Evolutionary conservation across 2,329 filamentous ascomycete genomes (phyloP), one percentile per base, ranked within the genome.

Genomic region (Orbilia blumenaviensis): DNA sequence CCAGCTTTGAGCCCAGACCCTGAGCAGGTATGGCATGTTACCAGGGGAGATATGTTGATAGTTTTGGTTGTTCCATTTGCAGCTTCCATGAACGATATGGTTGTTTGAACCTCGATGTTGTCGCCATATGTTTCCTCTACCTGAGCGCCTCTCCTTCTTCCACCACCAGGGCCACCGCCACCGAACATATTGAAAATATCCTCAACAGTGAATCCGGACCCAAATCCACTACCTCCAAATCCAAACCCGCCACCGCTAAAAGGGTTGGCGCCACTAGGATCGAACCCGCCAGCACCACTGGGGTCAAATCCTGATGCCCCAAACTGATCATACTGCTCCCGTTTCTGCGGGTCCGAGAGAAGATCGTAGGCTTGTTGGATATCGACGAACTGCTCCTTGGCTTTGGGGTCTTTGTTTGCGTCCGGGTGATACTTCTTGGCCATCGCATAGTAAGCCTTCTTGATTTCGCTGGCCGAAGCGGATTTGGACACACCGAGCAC

Each of bases 401-500:
- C 94, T n/a, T 86, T 87, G 1, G 92, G 83, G 80, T 98, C 95
- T 83, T 98, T 98, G 86, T 98, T 99, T 36, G 95, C 98, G 82
- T 99, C 95, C 7, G 95, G 95, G 81, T 99, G 95, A 82, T 89
- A 99, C 82, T 98, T 99, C 84, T 99, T 99, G 18, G 95, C 95
- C 73, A 98, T 86, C 60, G 94, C 92, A 82, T 99, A 99, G 85
- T 99, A 99, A 2, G 95, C 94, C 83, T 97, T 98, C 83, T 99
- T 99, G 82, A 99, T 98, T 36, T 98, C 94, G 74, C 89, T 86
- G 2, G 93, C 85, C 0, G 92, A 90, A n/a, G 95, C 92, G 77
- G 84, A 87, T 83, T 94, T 96, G 81, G 86, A 86, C 29, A 99
- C 92, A 12, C 95, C 95, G 27, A 99, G 89, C 2, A 92, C 88